Evolutionary conservation across 768 basidiomycete genomes (phyloP).

Genomic region (Lyophyllum atratum): DNA sequence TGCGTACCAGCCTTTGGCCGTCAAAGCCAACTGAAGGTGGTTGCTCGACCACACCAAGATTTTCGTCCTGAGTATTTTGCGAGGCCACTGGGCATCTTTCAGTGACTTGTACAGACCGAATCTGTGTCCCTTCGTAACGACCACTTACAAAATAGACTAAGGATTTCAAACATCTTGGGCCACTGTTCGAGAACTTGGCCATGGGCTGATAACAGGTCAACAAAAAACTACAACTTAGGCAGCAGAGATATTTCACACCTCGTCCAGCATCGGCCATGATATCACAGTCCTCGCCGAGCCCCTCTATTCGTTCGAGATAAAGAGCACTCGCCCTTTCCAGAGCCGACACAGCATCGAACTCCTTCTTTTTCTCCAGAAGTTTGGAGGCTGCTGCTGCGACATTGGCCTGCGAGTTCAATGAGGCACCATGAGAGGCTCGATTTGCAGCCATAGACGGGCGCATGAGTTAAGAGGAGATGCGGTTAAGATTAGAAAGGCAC

Average conservation of each 20-base stretch:
- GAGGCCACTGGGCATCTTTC: slow-evolving; percentile 45
- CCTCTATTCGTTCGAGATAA: slow-evolving; percentile 69
- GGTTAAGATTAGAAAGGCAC: background rate
- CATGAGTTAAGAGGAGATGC: slow-evolving; percentile 33
- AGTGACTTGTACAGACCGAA: background rate
- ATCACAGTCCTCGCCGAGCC: slow-evolving; percentile 70
- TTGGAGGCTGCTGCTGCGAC: slow-evolving; percentile 54
- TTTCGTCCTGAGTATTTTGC: slow-evolving; percentile 36
- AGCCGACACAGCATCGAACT: slow-evolving; percentile 73
- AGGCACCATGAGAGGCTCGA: slow-evolving; percentile 51
- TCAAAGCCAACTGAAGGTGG: slow-evolving; percentile 17
- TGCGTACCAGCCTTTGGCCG: slow-evolving; percentile 71
- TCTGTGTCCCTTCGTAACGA: background rate
- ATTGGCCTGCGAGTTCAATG: slow-evolving; percentile 36
- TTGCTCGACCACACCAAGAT: slow-evolving; percentile 6
- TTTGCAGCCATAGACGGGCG: slow-evolving; percentile 56
- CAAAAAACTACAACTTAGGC: background rate
- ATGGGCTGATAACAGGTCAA: slow-evolving; percentile 48
- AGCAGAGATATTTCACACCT: slow-evolving; percentile 40
- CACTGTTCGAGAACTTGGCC: slow-evolving; percentile 80
- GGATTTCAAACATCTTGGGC: slow-evolving; percentile 82
- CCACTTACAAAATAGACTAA: slow-evolving; percentile 65
- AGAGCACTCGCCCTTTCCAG: slow-evolving; percentile 64
- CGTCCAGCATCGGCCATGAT: slow-evolving; percentile 77
- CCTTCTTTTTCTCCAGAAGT: slow-evolving; percentile 78